Base-by-base conservation (phyloP, 2,329 filamentous ascomycete species). In the Stemphylium vesicarium region DNA sequence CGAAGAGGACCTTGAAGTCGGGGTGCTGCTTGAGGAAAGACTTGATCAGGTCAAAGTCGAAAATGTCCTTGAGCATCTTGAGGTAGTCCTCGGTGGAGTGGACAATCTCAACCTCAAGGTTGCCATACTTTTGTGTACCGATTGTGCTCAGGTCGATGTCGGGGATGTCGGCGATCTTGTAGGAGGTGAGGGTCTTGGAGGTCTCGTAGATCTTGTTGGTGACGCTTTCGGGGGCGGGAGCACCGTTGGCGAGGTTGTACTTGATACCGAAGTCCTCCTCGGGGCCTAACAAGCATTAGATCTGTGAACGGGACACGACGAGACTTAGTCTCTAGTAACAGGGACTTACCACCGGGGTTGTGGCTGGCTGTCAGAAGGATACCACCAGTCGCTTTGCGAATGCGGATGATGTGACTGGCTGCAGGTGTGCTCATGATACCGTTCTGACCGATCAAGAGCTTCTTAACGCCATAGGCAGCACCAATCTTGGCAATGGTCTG, bases 241-340 rank as follows among this genome's bases (percentile, higher is more conserved):
- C 95, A 69, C 95, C 95, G 74, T 99, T 98, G 77, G 92, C 84
- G 56, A 99, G 84, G 84, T 99, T 99, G 86, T 99, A 99, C 83
- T 99, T 99, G 88, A 99, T 99, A 69, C 95, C 95, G 71, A 99
- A 99, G 80, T 99, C 95, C 76, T 95, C 90, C 68, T 86, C 89
- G 59, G 95, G 95, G 46, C 93, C 92, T 96, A 67, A 6, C 12
- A 13, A 3, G 20, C 9, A 24, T 54, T 11, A 54, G 40, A 15
- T 12, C 15, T 4, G 11, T 24, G 13, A 15, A 31, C 7, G 6
- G 4, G 10, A 22, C 15, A 3, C n/a, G 13, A 16, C 11, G 20
- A n/a, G 10, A 10, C 4, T 2, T n/a, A 8, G n/a, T 20, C 12
- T 20, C n/a, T n/a, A 26, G 8, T 9, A 5, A 32, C 11, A 15